Evolutionary conservation across 2,329 filamentous ascomycete genomes (phyloP), one percentile per base, ranked within the genome.

Genomic region (Ophiosphaerella herpotricha): DNA sequence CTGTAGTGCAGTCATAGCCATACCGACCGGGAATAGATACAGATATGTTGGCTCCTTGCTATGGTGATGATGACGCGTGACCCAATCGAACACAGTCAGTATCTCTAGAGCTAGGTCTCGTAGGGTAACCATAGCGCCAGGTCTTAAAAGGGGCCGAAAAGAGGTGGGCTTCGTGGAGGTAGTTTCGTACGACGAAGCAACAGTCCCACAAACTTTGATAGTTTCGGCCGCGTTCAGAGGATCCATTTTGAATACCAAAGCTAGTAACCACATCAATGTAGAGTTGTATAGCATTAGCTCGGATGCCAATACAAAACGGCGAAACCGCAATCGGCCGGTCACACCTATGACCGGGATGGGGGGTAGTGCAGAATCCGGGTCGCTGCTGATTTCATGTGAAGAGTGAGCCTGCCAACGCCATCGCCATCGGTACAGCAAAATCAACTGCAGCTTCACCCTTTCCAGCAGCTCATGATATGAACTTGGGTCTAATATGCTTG

Each of bases 31-130:
- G 7, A 39, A 39, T 7, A 39, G 12, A 14, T 39, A 39, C 21
- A 39, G 37, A 6, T 39, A 39, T 26, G 37, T 39, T n/a, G 37
- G 37, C 21, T 39, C 37, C 21, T 26, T 39, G 37, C 37, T 39
- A 12, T 26, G 23, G 21, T 39, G 5, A 14, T 39, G 37, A 26
- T 39, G 37, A 7, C 37, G 16, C 7, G 37, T 26, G 7, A 39
- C 37, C 37, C 37, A 39, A 13, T 39, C 37, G 12, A 39, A 39
- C 13, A 12, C 24, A 14, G 18, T n/a, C 12, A 23, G 26, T 12
- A 29, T 39, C 18, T 39, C 37, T 13, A 39, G 18, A 13, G 37
- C 37, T 29, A 26, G 21, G 7, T 39, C 37, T 6, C 37, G 37
- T 12, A 39, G 23, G 5, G 37, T 26, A 26, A 5, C 12, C 7